phyloP scores from a whole-genome alignment of 352 stramenopile genomes.

The Pythium aquatile region DNA sequence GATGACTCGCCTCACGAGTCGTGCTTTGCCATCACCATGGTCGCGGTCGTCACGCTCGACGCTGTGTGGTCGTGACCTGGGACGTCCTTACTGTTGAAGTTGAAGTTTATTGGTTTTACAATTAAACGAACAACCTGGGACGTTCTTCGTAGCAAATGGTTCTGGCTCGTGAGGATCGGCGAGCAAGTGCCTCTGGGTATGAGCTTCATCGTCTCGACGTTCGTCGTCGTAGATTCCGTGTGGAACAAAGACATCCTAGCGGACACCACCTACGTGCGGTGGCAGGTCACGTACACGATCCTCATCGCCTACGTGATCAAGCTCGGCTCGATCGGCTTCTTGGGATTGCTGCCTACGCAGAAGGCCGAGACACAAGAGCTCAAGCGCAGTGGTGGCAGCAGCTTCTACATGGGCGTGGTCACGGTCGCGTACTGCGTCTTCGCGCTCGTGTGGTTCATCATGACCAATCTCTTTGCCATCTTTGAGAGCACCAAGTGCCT shows the following conservation, averaged over 20 bases:
- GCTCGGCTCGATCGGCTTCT: conserved; percentile 25
- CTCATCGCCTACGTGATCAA: conserved; percentile 31
- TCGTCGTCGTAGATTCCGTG: conserved; percentile 33
- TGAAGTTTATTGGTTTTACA: too few relatives aligned
- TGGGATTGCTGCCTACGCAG: conserved; percentile 29
- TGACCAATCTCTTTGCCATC: not conserved
- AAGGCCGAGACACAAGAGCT: conserved; percentile 32
- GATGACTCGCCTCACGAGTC: too few relatives aligned
- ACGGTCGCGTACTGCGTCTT: conserved; percentile 30
- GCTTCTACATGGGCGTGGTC: conserved; percentile 17
- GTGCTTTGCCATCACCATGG: conserved; percentile 24
- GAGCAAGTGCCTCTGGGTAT: conserved; percentile 28
- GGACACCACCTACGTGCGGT: conserved; percentile 31
- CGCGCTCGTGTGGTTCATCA: conserved; percentile 14
- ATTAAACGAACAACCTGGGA: conserved; percentile 19
- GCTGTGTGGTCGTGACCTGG: conserved; percentile 25
- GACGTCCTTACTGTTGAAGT: not conserved
- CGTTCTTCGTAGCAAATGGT: conserved; percentile 27
- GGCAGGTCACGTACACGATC: conserved; percentile 33
- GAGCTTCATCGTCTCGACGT: conserved; percentile 36
- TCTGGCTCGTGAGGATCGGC: conserved; percentile 31
- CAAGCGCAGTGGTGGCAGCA: conserved; percentile 30
- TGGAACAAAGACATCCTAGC: conserved; percentile 28
- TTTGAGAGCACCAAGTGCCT: not conserved
- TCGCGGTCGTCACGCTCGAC: conserved; percentile 25